Evolutionary conservation across 163 green algal genomes (phyloP), one percentile per base, ranked within the genome.

Genomic region (Botryococcus braunii): DNA sequence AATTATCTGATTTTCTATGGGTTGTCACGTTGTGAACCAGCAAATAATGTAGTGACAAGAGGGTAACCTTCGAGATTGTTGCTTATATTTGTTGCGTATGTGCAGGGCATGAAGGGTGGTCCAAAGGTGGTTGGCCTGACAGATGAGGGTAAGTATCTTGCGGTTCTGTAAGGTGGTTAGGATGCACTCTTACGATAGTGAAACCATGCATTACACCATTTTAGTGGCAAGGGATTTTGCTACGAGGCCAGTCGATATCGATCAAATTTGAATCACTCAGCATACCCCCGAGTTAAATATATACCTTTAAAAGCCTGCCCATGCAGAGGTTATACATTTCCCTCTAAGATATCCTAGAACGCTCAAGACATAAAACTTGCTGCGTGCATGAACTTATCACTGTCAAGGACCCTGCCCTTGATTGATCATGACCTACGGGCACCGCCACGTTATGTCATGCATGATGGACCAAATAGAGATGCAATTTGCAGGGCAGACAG

Each of bases 41-140:
- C 21, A 39, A 71, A 29, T 29, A 7, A 71, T 52, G 13, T 40
- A n/a, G n/a, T n/a, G n/a, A n/a, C n/a, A 32, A 48, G 40, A 31
- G 25, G 13, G 27, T 27, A 9, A 5, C 25, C 32, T 36, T 43
- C 62, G 6, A 37, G 17, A 23, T n/a, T 3, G 1, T 69, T 25
- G 17, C 5, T 25, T 36, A 27, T 13, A 31, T 17, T 9, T 46
- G 34, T 40, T 9, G 36, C n/a, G 23, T 68, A 34, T 31, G 6
- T 74, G 69, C 75, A 88, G 79, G 67, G 61, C 0, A 68, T 66
- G 58, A 67, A 79, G 27, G 78, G 71, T 25, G 71, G 80, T 29
- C 83, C 83, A 4, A 79, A 83, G 34, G 86, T 81, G 65, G 80
- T 80, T 32, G 83, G 83, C 5, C 67, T 84, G 69, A 66, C 79